Evolutionary conservation across 2,329 filamentous ascomycete genomes (phyloP).

Genomic region (Didymella glomerata): DNA sequence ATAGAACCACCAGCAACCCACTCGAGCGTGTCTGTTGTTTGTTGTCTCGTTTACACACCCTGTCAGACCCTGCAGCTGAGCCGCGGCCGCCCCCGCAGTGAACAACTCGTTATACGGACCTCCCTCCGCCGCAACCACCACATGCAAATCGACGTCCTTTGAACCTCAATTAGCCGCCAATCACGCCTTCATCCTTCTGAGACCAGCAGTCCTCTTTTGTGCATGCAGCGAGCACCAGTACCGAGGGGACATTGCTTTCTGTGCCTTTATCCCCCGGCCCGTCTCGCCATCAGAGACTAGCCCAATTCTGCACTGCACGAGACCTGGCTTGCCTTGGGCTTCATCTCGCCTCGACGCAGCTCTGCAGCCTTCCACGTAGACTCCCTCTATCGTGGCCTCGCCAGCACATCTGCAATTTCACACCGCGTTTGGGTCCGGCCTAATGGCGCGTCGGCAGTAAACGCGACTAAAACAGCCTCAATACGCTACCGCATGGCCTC

Average conservation of each 20-base stretch:
- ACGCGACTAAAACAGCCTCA: constrained; percentile 29
- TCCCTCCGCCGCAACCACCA: constrained; percentile 26
- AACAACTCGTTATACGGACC: constrained; percentile 23
- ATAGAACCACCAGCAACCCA: constrained; percentile 18
- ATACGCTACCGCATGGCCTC: constrained; percentile 33
- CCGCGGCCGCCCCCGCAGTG: constrained; percentile 28
- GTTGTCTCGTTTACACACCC: constrained; percentile 20
- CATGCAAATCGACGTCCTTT: constrained; percentile 17
- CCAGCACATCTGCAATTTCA: constrained; percentile 30
- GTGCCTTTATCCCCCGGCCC: constrained; percentile 35
- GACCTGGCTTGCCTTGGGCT: constrained; percentile 36
- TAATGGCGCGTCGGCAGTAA: constrained; percentile 28
- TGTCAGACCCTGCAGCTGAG: constrained; percentile 35
- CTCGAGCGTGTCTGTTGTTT: constrained; percentile 15
- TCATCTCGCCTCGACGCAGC: constrained; percentile 31
- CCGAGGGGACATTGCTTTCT: constrained; percentile 10
- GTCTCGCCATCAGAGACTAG: constrained; percentile 37
- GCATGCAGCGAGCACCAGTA: constrained; percentile 12
- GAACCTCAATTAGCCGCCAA: constrained; percentile 32
- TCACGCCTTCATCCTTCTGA: constrained; percentile 22
- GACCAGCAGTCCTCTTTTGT: constrained; percentile 6
- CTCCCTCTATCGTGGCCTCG: constrained; percentile 27
- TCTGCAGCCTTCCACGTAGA: constrained; percentile 34
- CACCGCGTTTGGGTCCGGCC: constrained; percentile 24
- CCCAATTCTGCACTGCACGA: constrained; percentile 44